Evolutionary conservation across 805 yeast species (phyloP), one percentile per base, ranked within the genome.

Genomic region (Saccharomycopsis schoenii): DNA sequence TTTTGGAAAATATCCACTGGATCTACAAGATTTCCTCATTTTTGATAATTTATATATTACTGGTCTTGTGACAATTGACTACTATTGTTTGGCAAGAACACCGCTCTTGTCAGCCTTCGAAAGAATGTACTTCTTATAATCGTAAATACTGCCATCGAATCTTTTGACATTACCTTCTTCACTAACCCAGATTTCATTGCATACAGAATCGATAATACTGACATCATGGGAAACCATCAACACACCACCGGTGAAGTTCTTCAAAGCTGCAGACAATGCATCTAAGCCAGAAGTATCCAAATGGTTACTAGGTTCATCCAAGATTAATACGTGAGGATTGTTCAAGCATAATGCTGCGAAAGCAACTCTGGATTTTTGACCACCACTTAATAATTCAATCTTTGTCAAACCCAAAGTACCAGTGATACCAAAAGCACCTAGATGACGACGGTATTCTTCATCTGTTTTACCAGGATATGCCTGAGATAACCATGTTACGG

Each of bases 191-290:
- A 94, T 89, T 72, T 94, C 96, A 62, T 88, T 85, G 77, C 97
- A 90, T 12, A 93, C 97, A 60, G 82, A 80, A 67, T 88, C 83
- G 68, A 94, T 94, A 70, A 93, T 88, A 36, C 91, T 78, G 54
- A 94, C 97, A 78, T 94, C 99, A 80, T 94, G 99, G 58, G 97
- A 88, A 62, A 94, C 99, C 97, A 94, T 91, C 67, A 94, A 79
- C 29, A 94, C 88, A 73, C 99, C 99, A 71, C 99, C 99, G 69
- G 89, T 82, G 80, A 92, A 94, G 64, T 82, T 84, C 64, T 81
- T 84, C 71, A 94, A 78, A 0, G 98, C 98, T 52, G 88, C 96
- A 9, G 94, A 85, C 63, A 94, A 80, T 0, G 99, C 99, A 73
- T 94, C 99, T 69, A 94, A 78, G 82, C 97, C 99, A 41, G 96